Base-by-base conservation (phyloP, 2,329 filamentous ascomycete species). In the Venturia carpophila region DNA sequence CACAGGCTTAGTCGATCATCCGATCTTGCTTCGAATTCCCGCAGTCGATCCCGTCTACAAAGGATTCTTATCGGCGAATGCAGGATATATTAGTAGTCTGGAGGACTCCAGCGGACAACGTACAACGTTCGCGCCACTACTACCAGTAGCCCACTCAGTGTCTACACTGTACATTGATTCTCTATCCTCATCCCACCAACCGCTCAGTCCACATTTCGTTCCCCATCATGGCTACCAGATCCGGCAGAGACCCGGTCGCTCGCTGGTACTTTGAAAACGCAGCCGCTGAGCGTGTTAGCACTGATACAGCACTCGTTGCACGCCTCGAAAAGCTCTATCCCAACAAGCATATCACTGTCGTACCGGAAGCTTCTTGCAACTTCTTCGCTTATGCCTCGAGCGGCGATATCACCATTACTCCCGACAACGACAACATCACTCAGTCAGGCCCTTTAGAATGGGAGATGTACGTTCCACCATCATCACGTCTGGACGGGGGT, bases 251-350 rank as follows among this genome's bases (percentile, higher is more conserved):
- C 43, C 45, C 19, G 10, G 10, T 47, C 11, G 64, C 64, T 41
- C 24, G 15, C 13, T 56, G 42, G 27, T 65, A 65, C 42, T 45
- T 61, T 39, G 30, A 41, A 6, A 43, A 65, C 19, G 52, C 55
- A 37, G 6, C 19, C 17, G 64, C 37, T 15, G 27, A 39, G 30
- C 55, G 64, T 30, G 34, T 65, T 24, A 65, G 42, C 56, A 65
- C 64, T 45, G 64, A 65, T 43, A 37, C 34, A 17, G 52, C 60
- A 11, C 41, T 65, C 21, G 24, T 62, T 24, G 21, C 24, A 13
- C 34, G 55, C 11, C 64, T 65, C 19, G 58, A 65, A 55, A 21
- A 43, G 11, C 58, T 30, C 2, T 65, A 62, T 62, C 64, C 64
- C 11, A 42, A 45, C 19, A 60, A 62, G 39, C 34, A 62, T 15